phyloP scores from a whole-genome alignment of 179 eudicot genomes.

The Gypsophila paniculata region DNA sequence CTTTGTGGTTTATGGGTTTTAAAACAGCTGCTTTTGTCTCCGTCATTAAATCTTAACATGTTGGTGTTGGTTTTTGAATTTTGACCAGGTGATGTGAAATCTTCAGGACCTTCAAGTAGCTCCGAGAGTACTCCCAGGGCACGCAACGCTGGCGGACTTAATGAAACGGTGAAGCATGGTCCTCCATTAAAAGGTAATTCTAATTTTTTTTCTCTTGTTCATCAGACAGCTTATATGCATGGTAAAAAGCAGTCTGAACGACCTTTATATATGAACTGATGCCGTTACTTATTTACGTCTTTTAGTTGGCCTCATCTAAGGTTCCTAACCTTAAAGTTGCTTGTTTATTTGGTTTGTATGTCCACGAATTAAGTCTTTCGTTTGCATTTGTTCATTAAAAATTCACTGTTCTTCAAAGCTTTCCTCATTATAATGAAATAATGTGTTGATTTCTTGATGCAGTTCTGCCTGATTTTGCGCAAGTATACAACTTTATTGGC shows the following conservation, averaged over 20 bases:
- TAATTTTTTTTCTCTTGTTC: background rate
- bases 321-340: background rate
- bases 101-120: conserved; percentile 52
- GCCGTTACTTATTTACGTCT: background rate
- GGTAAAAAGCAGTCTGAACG: background rate
- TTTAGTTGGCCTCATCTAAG: background rate
- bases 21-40: background rate
- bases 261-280: background rate
- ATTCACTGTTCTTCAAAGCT: conserved; percentile 1
- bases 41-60: background rate
- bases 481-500: conserved; percentile 91
- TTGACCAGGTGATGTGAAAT: conserved; percentile 45
- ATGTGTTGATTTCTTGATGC: conserved; percentile 29
- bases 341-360: background rate
- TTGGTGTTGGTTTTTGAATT: conserved; percentile 7
- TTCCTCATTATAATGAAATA: conserved; percentile 10
- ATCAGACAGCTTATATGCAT: background rate
- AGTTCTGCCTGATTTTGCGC: conserved; percentile 96
- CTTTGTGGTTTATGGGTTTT: background rate
- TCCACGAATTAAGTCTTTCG: background rate
- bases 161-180: conserved; percentile 49
- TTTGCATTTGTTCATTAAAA: background rate
- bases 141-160: conserved; percentile 39
- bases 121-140: conserved; percentile 61
- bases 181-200: conserved; percentile 56